phyloP scores from a whole-genome alignment of 192 early-diverging fungal genomes.

The Dispira simplex region DNA sequence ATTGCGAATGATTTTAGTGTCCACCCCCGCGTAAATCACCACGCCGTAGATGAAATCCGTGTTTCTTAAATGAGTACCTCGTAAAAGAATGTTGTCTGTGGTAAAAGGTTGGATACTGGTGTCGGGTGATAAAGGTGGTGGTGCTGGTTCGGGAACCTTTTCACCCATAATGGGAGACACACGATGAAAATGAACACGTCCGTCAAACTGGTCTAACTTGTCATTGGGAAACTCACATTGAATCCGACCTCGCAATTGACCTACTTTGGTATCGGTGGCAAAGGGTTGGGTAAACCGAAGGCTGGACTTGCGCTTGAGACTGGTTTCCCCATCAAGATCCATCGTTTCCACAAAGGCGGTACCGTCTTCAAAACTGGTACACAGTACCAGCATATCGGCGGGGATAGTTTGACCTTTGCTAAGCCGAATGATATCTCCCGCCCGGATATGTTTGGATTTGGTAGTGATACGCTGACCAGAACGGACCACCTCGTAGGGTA shows the following conservation, averaged over 20 bases:
- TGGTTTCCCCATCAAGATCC: slow-evolving; percentile 78
- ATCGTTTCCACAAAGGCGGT: slow-evolving; percentile 78
- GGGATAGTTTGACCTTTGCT: slow-evolving; percentile 67
- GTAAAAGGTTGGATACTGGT: slow-evolving; percentile 43
- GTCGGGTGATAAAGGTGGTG: not conserved
- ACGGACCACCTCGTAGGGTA: not conserved
- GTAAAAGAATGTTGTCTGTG: slow-evolving; percentile 63
- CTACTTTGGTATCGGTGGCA: slow-evolving; percentile 29
- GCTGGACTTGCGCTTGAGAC: slow-evolving; percentile 71
- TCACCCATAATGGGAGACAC: slow-evolving; percentile 13
- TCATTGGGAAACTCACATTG: slow-evolving; percentile 59
- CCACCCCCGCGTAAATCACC: slow-evolving; percentile 54
- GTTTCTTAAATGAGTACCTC: slow-evolving; percentile 74
- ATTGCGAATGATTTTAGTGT: slow-evolving; percentile 53
- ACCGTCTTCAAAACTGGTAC: slow-evolving; percentile 52
- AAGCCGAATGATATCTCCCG: slow-evolving; percentile 67
- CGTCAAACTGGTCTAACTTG: slow-evolving; percentile 75
- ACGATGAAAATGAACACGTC: slow-evolving; percentile 43
- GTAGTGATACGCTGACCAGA: not conserved
- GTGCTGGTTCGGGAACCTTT: not conserved
- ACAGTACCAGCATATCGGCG: slow-evolving; percentile 60
- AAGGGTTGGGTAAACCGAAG: slow-evolving; percentile 38
- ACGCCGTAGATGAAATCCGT: slow-evolving; percentile 64
- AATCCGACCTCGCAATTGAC: slow-evolving; percentile 24
- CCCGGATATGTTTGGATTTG: slow-evolving; percentile 42